Evolutionary conservation across 2,329 filamentous ascomycete species (phyloP).

Genomic region (Fusarium praegraminearum): DNA sequence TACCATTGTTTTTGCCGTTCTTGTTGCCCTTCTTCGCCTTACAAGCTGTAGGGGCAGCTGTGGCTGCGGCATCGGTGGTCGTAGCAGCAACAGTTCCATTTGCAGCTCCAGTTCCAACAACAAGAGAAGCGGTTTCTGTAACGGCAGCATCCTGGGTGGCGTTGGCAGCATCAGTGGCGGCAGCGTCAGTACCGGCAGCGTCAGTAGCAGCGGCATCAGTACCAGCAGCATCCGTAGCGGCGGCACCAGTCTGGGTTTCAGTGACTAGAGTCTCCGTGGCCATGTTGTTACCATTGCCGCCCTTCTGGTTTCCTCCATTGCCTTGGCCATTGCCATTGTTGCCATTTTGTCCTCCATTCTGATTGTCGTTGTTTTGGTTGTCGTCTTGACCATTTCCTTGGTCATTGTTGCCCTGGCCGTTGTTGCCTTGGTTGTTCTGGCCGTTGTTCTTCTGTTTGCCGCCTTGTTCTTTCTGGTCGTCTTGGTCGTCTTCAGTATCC

Average conservation of each 20-base stretch:
- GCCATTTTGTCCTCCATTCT: not conserved
- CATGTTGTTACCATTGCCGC: not conserved
- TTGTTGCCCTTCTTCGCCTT: not conserved
- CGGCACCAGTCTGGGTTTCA: not conserved
- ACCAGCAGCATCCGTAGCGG: too few species aligned
- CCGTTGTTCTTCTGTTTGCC: not conserved
- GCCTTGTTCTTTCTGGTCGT: not conserved
- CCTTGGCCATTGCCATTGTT: not conserved
- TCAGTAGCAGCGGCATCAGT: too few species aligned
- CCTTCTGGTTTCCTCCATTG: not conserved
- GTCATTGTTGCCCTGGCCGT: not conserved
- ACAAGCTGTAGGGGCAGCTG: not conserved
- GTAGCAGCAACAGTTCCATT: not conserved
- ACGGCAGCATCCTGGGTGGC: not conserved
- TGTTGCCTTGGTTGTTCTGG: not conserved
- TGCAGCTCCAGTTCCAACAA: not conserved
- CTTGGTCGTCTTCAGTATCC: not conserved
- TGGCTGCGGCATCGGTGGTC: not conserved
- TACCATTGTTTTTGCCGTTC: not conserved
- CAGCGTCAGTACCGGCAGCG: too few species aligned
- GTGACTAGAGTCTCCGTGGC: not conserved
- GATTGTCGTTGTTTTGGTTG: not conserved
- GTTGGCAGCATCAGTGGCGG: not conserved
- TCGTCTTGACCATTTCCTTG: not conserved
- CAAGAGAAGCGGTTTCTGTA: not conserved